These are phyloP conservation scores for Penicillium janthinellum DNA, from an alignment of 2,329 filamentous ascomycete genomes.

Conservation along the genomic window DNA sequence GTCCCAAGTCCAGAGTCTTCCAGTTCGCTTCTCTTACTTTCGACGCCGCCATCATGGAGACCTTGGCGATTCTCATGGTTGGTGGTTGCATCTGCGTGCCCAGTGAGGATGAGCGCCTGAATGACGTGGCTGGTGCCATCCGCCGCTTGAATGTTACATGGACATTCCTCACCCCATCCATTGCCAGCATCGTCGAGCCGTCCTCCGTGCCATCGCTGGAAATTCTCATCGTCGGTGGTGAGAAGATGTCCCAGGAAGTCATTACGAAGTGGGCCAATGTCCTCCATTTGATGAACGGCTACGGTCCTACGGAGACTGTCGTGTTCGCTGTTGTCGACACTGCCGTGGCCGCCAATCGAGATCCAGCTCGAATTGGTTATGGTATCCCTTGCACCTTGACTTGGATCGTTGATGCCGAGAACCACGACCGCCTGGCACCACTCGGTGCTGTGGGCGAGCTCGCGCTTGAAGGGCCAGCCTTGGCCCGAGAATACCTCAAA, in stretches of 20 bases:
- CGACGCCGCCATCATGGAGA: slow-evolving; percentile 47
- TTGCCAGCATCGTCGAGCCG: slow-evolving; percentile 45
- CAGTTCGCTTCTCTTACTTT: slow-evolving; percentile 53
- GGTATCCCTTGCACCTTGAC: slow-evolving; percentile 31
- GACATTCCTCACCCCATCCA: slow-evolving; percentile 49
- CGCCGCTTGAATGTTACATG: slow-evolving; percentile 54
- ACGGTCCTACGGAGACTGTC: slow-evolving; percentile 42
- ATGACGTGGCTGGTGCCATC: slow-evolving; percentile 51
- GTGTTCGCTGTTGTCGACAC: slow-evolving; percentile 36
- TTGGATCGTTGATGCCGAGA: slow-evolving; percentile 40
- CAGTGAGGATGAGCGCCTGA: slow-evolving; percentile 49
- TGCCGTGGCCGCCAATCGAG: slow-evolving; percentile 29
- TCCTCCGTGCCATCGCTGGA: slow-evolving; percentile 45
- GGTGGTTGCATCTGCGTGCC: slow-evolving; percentile 54
- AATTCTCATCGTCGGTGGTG: slow-evolving; percentile 48
- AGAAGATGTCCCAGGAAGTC: slow-evolving; percentile 71
- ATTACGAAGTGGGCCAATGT: slow-evolving; percentile 65
- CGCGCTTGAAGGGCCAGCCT: slow-evolving; percentile 40
- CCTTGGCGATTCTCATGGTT: slow-evolving; percentile 40
- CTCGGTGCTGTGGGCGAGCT: slow-evolving; percentile 42
- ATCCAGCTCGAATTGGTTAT: slow-evolving; percentile 30
- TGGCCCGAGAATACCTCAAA: slow-evolving; percentile 46
- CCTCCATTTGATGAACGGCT: slow-evolving; percentile 43
- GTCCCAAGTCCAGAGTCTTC: slow-evolving; percentile 33
- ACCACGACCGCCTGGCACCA: slow-evolving; percentile 37